Conservation (phyloP, 164 flowering plant species). For the Magnolia changhungtana region DNA sequence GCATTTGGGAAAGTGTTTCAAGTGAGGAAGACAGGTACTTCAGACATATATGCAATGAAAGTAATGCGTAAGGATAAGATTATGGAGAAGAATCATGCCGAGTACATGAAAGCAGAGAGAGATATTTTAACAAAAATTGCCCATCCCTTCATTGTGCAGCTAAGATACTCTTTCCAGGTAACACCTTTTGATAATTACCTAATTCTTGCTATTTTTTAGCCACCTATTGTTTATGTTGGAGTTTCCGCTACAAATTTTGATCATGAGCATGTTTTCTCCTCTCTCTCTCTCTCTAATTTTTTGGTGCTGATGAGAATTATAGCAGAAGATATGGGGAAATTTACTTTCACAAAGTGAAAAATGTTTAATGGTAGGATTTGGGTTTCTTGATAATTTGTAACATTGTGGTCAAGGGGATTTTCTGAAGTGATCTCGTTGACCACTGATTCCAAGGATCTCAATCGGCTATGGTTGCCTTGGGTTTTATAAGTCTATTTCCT, state of each 20-base stretch:
- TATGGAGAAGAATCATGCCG: slow-evolving; percentile 80
- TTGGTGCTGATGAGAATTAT: neutral
- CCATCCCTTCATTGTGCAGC: slow-evolving; percentile 86
- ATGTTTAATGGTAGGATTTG: neutral
- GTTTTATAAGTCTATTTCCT: neutral
- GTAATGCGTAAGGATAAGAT: slow-evolving; percentile 88
- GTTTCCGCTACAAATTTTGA: neutral
- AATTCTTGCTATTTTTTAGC: neutral
- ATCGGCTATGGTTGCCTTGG: too few species aligned
- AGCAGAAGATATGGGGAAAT: neutral
- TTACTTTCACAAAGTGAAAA: neutral
- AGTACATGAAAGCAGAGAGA: slow-evolving; percentile 90
- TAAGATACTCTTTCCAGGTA: slow-evolving; percentile 90
- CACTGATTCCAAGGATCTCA: neutral
- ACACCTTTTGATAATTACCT: neutral
- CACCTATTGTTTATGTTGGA: neutral
- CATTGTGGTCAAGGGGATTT: too few species aligned
- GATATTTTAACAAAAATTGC: slow-evolving; percentile 78
- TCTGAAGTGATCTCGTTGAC: neutral
- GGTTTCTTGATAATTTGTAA: neutral
- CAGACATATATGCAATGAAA: slow-evolving; percentile 92
- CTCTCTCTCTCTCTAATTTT: neutral
- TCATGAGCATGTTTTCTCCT: neutral
- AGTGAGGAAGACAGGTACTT: slow-evolving; percentile 53
- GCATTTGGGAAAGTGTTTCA: slow-evolving; percentile 91